Evolutionary conservation across 225 moss, liverwort and hornwort species (phyloP), one percentile per base, ranked within the genome.

Genomic region (Ulota crispa): DNA sequence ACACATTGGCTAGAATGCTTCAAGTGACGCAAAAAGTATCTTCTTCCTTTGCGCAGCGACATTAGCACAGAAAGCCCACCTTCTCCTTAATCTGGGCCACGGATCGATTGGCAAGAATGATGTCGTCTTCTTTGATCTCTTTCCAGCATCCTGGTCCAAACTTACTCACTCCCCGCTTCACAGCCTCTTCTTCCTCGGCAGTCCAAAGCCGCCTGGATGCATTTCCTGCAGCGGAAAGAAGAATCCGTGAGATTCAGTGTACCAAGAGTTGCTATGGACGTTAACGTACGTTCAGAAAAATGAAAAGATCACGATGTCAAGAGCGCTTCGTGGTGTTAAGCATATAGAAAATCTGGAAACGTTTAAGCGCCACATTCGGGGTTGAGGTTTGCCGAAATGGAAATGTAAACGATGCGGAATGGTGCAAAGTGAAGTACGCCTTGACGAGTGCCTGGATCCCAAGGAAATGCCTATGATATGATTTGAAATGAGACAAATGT

Each of bases 81-180:
- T 89, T 91, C 39, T 91, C 89, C 54, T 87, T 91, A 18, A 91
- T 89, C 77, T 91, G 91, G 7, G 79, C 55, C 43, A 74, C 82
- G 45, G 89, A 83, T 50, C 81, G 78, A 63, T 75, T 87, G 34
- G 81, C 83, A 56, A 89, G 87, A 39, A 71, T 16, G 2, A 61
- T n/a, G 16, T 89, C 89, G 64, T 73, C 76, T 47, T 85, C 83
- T 83, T 87, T 87, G 71, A 87, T 91, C 56, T 91, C 91, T 83
- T 89, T 91, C 89, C 91, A 91, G 80, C 80, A 86, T 39, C 91
- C 87, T 61, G 80, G 73, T 43, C 89, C 91, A 45, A 88, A 91
- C 79, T 87, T 91, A 31, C 23, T 85, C 15, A 91, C 84, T 72
- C 90, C 91, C 34, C 89, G 79, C 81, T 83, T 85, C 53, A 91